Conservation (phyloP, 352 stramenopile genomes). For the Pythium dissimile region DNA sequence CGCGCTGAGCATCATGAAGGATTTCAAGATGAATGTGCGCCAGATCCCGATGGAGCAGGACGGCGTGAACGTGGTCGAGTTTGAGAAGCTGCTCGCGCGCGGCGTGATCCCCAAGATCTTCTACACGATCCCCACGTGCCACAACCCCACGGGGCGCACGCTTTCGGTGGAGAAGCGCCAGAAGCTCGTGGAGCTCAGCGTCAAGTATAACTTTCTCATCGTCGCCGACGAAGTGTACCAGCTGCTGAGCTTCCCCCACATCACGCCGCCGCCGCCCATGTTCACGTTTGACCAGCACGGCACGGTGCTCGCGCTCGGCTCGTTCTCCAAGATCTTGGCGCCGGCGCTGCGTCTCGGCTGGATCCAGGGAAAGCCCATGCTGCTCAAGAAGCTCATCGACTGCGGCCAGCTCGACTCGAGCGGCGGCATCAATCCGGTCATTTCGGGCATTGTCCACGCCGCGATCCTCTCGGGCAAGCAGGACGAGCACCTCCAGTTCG, state of each 20-base stretch:
- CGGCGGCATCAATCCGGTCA: constrained; percentile 91
- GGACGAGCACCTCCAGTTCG: constrained; percentile 73
- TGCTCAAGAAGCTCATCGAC: constrained; percentile 68
- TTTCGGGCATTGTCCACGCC: constrained; percentile 85
- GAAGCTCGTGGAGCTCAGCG: constrained; percentile 85
- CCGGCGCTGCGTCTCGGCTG: constrained; percentile 90
- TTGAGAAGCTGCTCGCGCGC: constrained; percentile 78
- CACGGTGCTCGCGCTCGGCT: constrained; percentile 87
- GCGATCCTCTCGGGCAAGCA: constrained; percentile 68
- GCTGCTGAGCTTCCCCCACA: constrained; percentile 89
- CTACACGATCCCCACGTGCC: constrained; percentile 93
- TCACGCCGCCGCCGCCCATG: constrained; percentile 79
- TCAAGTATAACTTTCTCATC: constrained; percentile 89
- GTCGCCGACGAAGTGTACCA: constrained; percentile 95
- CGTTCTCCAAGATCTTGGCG: constrained; percentile 95
- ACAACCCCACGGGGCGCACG: constrained; percentile 92
- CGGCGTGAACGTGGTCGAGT: constrained; percentile 75
- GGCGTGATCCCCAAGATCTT: constrained; percentile 89
- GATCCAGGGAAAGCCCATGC: constrained; percentile 71
- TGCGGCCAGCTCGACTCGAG: constrained; percentile 91
- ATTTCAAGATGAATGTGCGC: constrained; percentile 90
- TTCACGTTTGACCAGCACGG: constrained; percentile 81
- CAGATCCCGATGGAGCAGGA: constrained; percentile 90
- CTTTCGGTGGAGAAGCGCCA: constrained; percentile 83
- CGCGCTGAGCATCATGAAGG: constrained; percentile 91